Evolutionary conservation across 495 filamentous ascomycete species (phyloP), one percentile per base, ranked within the genome.

Genomic region (Penicilliopsis zonata): DNA sequence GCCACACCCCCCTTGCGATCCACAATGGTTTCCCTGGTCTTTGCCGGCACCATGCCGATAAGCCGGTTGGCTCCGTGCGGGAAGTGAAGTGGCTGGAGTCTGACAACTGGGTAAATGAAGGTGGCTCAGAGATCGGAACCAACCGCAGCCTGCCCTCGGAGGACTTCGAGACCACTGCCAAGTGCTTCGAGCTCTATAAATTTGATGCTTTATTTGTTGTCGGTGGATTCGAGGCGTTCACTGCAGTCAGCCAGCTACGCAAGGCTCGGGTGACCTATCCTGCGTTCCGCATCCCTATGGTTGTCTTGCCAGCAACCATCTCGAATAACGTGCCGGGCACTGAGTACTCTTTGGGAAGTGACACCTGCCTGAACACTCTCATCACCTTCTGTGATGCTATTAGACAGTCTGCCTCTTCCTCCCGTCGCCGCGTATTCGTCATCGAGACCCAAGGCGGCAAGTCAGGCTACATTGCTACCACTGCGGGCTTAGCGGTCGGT

Each of bases 11-110:
- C 1, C 47, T 94, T 40, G 86, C 87, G 5, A 82, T 99, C 32
- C 82, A 95, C 61, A 99, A 99, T 45, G 92, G 92, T 29, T 99
- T 99, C 63, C 82, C 92, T 16, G 92, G 92, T 16, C 79, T 99
- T 21, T 80, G 80, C 26, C 76, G 92, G 14, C 92, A 99, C 55
- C 85, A 95, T 52, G 70, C 56, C 17, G 87, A 95, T 50, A 61
- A 72, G 37, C 86, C 86, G 0, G 38, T 84, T 0, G 80, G 87
- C 13, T 74, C 88, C 0, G 88, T 99, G 7, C 75, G 87, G 9
- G 69, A 80, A 26, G 76, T 96, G 16, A 58, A 73, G 18, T 99
- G 88, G 88, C 63, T 94, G n/a, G 88, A 94, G 42, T 84, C 87
- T 3, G 90, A 96, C 38, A 64, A 72, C 35, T 99, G 92, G 92